Evolutionary conservation across 2,329 filamentous ascomycete genomes (phyloP).

Genomic region (Chaetomium strumarium): DNA sequence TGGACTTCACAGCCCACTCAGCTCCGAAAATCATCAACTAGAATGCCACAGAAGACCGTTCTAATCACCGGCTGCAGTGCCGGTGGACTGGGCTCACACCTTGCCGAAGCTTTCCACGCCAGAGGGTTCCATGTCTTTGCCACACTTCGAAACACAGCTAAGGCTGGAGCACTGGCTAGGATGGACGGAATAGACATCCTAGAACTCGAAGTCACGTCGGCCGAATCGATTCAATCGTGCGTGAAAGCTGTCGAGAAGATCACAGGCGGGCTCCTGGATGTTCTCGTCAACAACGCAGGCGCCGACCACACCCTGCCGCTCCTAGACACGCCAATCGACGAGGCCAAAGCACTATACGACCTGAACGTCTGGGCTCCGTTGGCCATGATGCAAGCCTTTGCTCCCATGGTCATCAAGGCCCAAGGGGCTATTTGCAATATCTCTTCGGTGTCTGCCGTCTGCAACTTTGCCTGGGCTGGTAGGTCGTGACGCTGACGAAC

Average conservation of each 20-base stretch:
- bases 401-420: not conserved
- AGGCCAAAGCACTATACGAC: not conserved
- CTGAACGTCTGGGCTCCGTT: not conserved
- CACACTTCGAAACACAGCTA: slow-evolving; percentile 30
- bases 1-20: not conserved
- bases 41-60: slow-evolving; percentile 20
- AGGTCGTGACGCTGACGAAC: not conserved
- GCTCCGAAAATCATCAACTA: not conserved
- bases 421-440: not conserved
- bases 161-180: slow-evolving; percentile 26
- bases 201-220: slow-evolving; percentile 27
- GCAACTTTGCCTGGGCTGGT: slow-evolving; percentile 16
- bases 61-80: slow-evolving; percentile 36
- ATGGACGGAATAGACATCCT: slow-evolving; percentile 26
- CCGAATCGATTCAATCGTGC: slow-evolving; percentile 21
- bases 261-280: slow-evolving; percentile 30
- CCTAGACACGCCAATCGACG: not conserved
- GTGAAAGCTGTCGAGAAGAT: slow-evolving; percentile 16
- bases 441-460: not conserved
- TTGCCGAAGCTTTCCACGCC: slow-evolving; percentile 31
- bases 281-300: slow-evolving; percentile 1
- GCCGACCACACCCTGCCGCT: not conserved
- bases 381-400: not conserved
- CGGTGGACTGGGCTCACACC: slow-evolving; percentile 34
- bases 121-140: slow-evolving; percentile 34